Percentiles rank a stretch among this genome's conserved stretches.
Evolutionary conservation across 345 rosid genomes (phyloP).

Genomic region (Microthlaspi erraticum): DNA sequence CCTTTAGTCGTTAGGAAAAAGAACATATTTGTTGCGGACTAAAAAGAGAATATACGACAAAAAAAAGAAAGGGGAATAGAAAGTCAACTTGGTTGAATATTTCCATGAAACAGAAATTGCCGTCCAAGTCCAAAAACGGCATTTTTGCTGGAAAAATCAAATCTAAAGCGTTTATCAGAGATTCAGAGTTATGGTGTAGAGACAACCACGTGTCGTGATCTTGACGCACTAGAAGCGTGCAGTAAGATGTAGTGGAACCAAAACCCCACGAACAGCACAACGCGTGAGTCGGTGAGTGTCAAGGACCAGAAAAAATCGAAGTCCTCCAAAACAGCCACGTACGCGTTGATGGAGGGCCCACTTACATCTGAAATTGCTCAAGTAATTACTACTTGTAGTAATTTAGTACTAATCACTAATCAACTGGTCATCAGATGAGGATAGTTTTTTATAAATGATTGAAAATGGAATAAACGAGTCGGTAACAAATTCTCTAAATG

Average conservation of each 20-base stretch:
- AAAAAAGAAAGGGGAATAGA: neutral
- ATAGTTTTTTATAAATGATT: too few species aligned
- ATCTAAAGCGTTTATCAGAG: constrained; percentile 25
- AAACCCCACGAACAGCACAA: constrained; percentile 24
- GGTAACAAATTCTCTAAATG: too few species aligned
- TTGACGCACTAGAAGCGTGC: constrained; percentile 23
- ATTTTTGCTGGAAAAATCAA: neutral
- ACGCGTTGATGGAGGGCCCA: constrained; percentile 30
- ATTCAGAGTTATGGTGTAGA: neutral
- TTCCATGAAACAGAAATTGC: constrained; percentile 29
- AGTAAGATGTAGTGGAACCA: constrained; percentile 32
- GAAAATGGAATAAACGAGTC: too few species aligned
- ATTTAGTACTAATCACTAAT: neutral
- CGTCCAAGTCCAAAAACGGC: constrained; percentile 25
- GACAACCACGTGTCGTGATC: constrained; percentile 20
- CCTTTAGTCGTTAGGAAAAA: constrained; percentile 32
- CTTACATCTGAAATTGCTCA: neutral
- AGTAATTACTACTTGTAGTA: neutral
- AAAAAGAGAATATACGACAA: constrained; percentile 11
- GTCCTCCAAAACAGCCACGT: constrained; percentile 38
- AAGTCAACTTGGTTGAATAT: constrained; percentile 41
- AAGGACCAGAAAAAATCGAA: constrained; percentile 18
- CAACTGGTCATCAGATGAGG: neutral
- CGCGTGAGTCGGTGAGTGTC: constrained; percentile 12
- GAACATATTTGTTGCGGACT: neutral